Evolutionary conservation across 257 asterid species (phyloP), one percentile per base, ranked within the genome.

Genomic region (Solanum appendiculatum): DNA sequence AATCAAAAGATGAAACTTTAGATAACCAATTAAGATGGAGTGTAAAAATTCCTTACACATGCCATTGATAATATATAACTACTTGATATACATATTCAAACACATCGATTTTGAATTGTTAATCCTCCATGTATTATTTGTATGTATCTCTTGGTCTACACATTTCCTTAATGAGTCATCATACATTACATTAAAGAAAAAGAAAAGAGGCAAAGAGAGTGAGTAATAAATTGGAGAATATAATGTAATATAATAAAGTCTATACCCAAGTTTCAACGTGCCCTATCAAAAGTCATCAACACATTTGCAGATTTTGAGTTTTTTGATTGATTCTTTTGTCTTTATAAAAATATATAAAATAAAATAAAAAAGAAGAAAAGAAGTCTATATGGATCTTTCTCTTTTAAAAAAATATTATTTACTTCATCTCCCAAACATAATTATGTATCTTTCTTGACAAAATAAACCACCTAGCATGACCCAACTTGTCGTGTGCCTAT

Each of bases 401-500:
- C 40, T 44, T 80, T 80, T 1, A 15, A 73, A 72, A 72, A 44
- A 80, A 80, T 29, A 80, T 48, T 80, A 78, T 46, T 77, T 80
- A 80, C 40, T 80, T 80, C 84, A 46, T 44, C 84, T 29, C 84
- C 64, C 40, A 29, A 74, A 80, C 84, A 80, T 80, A 86, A 91
- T 85, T 33, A 86, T 91, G 88, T 90, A 86, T 82, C 87, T 87
- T 84, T 86, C 91, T 46, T 82, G 82, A 48, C 86, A 84, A 66
- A 85, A 88, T 86, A 84, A 63, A 64, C 75, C 85, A 86, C 85
- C 29, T 80, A 82, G 88, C 78, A 58, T 69, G 86, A 87, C 91
- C 91, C 88, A 90, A 91, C 92, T 91, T 90, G 93, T 93, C 92
- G 92, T 90, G 92, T 91, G 90, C 94, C 94, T 93, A 92, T 91